Evolutionary conservation across 176 grass and related monocot species (phyloP), one percentile per base, ranked within the genome.

Genomic region (Aegilops longissima): DNA sequence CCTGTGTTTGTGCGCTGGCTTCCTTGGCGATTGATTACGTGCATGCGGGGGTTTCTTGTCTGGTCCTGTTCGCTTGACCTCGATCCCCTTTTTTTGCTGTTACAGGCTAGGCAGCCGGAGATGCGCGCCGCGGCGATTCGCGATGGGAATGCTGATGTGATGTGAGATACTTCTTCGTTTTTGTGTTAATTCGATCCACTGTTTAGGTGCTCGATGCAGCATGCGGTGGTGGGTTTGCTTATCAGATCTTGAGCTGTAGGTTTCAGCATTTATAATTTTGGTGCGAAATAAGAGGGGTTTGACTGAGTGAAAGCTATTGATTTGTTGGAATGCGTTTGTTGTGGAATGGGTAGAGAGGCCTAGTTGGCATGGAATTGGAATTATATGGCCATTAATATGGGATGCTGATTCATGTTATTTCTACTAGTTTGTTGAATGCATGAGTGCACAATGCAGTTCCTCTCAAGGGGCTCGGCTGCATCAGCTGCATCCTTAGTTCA

Each of bases 51-150:
- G 72, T 2, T 2, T 63, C 17, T 49, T 30, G 24, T 2, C 24
- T 75, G 29, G 29, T 47, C 59, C 30, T 24, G 25, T 36, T 33
- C 51, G 21, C 21, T 6, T 84, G 72, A 89, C 70, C 59, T 79
- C 4, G 18, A 39, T 70, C 35, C 8, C 3, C 1, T 8, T 73
- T 8, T 73, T 30, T 62, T 18, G 45, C 88, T 90, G 44, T 92
- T 92, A 68, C 86, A 98, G 96, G 88, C 85, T 29, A 83, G 77
- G 5, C 87, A 85, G 72, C 78, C 79, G 34, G 79, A 77, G 78
- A 31, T 52, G 79, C 84, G 88, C 5, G 21, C 86, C 20, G 86
- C 86, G 77, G 90, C 62, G 59, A 92, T 94, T 34, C 91, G 86
- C 13, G 86, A 91, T 42, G 89, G 92, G 65, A 70, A 62, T 62